phyloP scores from a whole-genome alignment of 306 rosid genomes.

The Cercis canadensis region DNA sequence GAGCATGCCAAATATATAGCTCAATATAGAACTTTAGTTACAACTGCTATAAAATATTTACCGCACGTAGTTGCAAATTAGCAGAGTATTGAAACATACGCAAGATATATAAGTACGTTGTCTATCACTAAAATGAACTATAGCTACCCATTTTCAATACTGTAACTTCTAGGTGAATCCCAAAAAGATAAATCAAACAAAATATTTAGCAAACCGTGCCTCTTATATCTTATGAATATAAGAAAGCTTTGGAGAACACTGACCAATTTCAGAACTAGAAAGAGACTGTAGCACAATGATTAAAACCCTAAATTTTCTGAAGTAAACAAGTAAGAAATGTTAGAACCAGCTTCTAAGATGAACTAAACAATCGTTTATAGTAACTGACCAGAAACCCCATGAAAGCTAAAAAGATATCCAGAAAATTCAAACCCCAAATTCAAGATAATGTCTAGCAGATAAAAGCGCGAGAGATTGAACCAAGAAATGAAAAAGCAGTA shows the following conservation, averaged over 20 bases:
- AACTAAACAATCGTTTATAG: constrained; percentile 13
- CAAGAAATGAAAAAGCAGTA: constrained; percentile 1
- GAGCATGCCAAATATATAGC: constrained; percentile 9
- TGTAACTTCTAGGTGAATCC: constrained; percentile 19
- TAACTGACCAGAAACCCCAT: constrained; percentile 8
- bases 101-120: constrained; percentile 8
- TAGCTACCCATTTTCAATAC: constrained; percentile 20
- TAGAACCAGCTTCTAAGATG: constrained; percentile 9
- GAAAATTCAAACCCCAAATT: constrained; percentile 16
- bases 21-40: constrained; percentile 18
- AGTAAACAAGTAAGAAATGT: constrained; percentile 19
- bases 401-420: constrained; percentile 32
- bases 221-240: not conserved
- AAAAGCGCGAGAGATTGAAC: constrained; percentile 35
- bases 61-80: constrained; percentile 20
- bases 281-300: constrained; percentile 14
- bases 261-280: constrained; percentile 29
- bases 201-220: constrained; percentile 6
- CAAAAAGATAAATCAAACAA: constrained; percentile 29
- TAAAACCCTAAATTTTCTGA: constrained; percentile 40
- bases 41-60: constrained; percentile 1
- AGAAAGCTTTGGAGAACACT: constrained; percentile 17
- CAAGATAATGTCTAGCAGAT: constrained; percentile 28
- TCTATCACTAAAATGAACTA: constrained; percentile 32
- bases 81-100: not conserved